A percentile compares a stretch with the other conserved stretches of the same genome.
Evolutionary conservation across 2,329 filamentous ascomycete genomes (phyloP).

Genomic region (Ilyonectria destructans): DNA sequence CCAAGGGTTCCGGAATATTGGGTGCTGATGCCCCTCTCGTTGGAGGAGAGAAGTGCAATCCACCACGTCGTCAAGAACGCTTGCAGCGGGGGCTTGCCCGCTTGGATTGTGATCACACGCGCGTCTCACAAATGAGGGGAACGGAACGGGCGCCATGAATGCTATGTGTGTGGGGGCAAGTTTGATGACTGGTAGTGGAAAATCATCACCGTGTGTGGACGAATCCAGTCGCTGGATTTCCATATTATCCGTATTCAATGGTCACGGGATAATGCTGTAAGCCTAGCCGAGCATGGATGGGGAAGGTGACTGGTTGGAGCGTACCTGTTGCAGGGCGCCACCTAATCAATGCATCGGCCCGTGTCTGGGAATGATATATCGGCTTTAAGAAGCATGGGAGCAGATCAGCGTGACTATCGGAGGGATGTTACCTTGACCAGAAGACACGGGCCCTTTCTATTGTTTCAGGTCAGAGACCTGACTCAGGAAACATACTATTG

Average conservation of each 20-base stretch:
- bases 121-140: slow-evolving; percentile 18
- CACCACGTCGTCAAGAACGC: background rate
- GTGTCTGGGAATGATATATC: background rate
- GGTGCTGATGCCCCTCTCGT: slow-evolving; percentile 14
- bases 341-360: background rate
- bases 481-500: background rate
- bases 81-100: slow-evolving; percentile 14
- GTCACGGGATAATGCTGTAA: background rate
- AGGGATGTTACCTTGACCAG: background rate
- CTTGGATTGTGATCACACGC: slow-evolving; percentile 24
- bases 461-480: background rate
- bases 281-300: background rate
- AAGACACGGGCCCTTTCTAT: background rate
- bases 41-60: slow-evolving; percentile 4
- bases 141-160: background rate
- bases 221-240: background rate
- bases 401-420: background rate
- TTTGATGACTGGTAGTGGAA: background rate
- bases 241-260: background rate
- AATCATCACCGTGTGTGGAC: slow-evolving; percentile 10
- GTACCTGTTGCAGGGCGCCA: background rate
- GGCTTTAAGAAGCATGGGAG: background rate
- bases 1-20: background rate
- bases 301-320: slow-evolving; percentile 4
- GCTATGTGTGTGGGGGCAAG: background rate